phyloP scores from a whole-genome alignment of 2,329 filamentous ascomycete species.

The Macrophomina phaseolina region DNA sequence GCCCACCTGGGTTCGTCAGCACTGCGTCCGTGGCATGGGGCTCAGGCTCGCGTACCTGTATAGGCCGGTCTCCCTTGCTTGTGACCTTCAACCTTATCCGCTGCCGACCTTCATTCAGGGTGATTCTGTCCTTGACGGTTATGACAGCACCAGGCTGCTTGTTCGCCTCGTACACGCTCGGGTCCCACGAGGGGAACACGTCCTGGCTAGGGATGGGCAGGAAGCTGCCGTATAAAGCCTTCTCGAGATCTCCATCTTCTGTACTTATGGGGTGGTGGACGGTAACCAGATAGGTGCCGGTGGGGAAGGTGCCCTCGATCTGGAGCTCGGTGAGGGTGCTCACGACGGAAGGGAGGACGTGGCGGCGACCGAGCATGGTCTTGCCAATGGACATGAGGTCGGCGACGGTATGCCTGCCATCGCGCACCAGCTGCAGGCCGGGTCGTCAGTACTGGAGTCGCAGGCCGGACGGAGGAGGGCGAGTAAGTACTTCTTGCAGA shows the following conservation, averaged over 20 bases:
- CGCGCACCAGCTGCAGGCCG: slow-evolving; percentile 75
- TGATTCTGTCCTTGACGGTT: slow-evolving; percentile 70
- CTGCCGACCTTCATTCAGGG: slow-evolving; percentile 74
- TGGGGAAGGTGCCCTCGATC: slow-evolving; percentile 91
- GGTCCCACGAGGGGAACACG: slow-evolving; percentile 69
- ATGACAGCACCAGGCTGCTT: slow-evolving; percentile 82
- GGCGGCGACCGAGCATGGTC: slow-evolving; percentile 90
- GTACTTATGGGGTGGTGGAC: slow-evolving; percentile 87
- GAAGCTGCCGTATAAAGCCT: slow-evolving; percentile 89
- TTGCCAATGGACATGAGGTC: slow-evolving; percentile 92
- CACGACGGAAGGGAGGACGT: slow-evolving; percentile 84
- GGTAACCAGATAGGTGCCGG: slow-evolving; percentile 91
- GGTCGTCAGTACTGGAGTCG: background rate
- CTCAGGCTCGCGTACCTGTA: slow-evolving; percentile 66
- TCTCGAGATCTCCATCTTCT: slow-evolving; percentile 84
- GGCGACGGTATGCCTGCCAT: slow-evolving; percentile 90
- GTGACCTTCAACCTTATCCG: slow-evolving; percentile 78
- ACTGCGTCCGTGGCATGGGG: background rate
- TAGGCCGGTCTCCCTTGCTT: slow-evolving; percentile 85
- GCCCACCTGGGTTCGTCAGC: slow-evolving; percentile 61
- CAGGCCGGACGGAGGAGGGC: background rate
- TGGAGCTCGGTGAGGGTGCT: slow-evolving; percentile 82
- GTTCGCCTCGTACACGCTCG: slow-evolving; percentile 68
- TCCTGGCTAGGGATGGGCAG: slow-evolving; percentile 75
- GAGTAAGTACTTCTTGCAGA: slow-evolving; percentile 73